Conservation (phyloP, 2,329 filamentous ascomycete genomes). For the Tolypocladium ovalisporum region DNA sequence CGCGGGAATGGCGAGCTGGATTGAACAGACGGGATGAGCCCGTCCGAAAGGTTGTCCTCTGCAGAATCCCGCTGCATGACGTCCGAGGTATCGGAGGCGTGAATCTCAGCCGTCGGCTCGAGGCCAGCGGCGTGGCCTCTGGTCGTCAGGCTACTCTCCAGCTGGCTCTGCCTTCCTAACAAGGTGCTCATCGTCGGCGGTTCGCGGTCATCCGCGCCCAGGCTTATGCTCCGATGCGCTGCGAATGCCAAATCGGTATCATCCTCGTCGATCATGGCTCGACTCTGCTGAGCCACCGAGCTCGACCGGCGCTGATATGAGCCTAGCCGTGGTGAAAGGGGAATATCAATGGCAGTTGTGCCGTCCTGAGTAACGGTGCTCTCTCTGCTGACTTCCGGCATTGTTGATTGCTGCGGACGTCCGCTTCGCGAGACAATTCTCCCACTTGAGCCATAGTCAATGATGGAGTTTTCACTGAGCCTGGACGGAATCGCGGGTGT, state of each 20-base stretch:
- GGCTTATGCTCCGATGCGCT: slow-evolving; percentile 54
- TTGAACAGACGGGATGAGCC: slow-evolving; percentile 25
- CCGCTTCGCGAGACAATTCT: slow-evolving; percentile 18
- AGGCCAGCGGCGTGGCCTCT: slow-evolving; percentile 16
- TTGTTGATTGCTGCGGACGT: slow-evolving; percentile 12
- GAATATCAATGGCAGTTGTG: slow-evolving; percentile 62
- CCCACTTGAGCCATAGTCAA: slow-evolving; percentile 20
- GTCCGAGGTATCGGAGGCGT: slow-evolving; percentile 25
- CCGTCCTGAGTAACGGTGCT: slow-evolving; percentile 35
- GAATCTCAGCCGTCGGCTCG: slow-evolving; percentile 31
- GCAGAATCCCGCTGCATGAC: slow-evolving; percentile 29
- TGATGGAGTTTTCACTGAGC: slow-evolving; percentile 80
- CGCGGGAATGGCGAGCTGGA: slow-evolving; percentile 35
- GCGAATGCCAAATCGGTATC: slow-evolving; percentile 50
- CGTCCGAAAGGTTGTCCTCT: slow-evolving; percentile 35
- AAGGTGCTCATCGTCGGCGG: slow-evolving; percentile 55
- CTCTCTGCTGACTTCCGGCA: slow-evolving; percentile 22
- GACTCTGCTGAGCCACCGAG: slow-evolving; percentile 55
- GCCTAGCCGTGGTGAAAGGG: slow-evolving; percentile 53
- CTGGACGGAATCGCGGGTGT: slow-evolving; percentile 88
- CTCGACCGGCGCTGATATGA: slow-evolving; percentile 52
- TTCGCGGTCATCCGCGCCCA: slow-evolving; percentile 54
- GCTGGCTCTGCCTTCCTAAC: slow-evolving; percentile 31
- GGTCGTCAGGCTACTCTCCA: slow-evolving; percentile 19
- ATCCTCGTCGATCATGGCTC: slow-evolving; percentile 43